phyloP scores from a whole-genome alignment of 2,329 filamentous ascomycete genomes.

The Arthroderma sp. region DNA sequence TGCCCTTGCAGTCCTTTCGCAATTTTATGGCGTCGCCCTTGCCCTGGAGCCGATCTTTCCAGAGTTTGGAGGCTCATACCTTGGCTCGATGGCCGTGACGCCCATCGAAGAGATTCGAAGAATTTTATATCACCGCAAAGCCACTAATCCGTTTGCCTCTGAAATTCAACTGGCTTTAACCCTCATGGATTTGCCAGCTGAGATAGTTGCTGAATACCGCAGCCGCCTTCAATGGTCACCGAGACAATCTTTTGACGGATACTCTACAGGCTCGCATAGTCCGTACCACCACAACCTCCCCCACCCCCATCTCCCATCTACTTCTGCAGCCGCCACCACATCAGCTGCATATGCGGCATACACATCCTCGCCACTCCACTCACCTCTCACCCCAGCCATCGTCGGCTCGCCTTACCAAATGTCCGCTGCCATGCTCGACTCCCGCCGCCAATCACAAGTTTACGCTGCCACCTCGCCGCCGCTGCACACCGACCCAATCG shows the following conservation, averaged over 20 bases:
- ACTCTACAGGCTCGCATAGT: conserved; percentile 24
- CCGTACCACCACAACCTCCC: conserved; percentile 21
- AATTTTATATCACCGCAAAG: conserved; percentile 56
- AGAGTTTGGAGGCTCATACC: conserved; percentile 79
- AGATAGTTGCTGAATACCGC: conserved; percentile 56
- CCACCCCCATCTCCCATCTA: conserved; percentile 20
- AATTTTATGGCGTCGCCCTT: conserved; percentile 82
- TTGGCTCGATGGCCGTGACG: conserved; percentile 62
- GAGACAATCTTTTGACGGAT: conserved; percentile 24
- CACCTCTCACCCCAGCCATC: conserved; percentile 25
- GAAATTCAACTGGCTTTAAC: conserved; percentile 49
- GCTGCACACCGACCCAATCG: conserved; percentile 22
- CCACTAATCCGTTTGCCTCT: conserved; percentile 43
- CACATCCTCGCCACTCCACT: conserved; percentile 27
- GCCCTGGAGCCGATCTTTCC: conserved; percentile 84
- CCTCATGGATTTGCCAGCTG: conserved; percentile 60
- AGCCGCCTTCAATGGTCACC: conserved; percentile 52
- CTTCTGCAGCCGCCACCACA: conserved; percentile 21
- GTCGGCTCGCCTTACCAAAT: conserved; percentile 26
- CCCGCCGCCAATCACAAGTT: conserved; percentile 21
- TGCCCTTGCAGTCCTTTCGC: conserved; percentile 69
- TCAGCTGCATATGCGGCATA: conserved; percentile 27
- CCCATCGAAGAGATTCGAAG: conserved; percentile 79
- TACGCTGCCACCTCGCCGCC: conserved; percentile 23
- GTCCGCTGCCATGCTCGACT: conserved; percentile 18